Percentiles rank a stretch among this genome's conserved stretches.
Conservation (phyloP, 2,329 filamentous ascomycete species). For the Ramularia endophylla region DNA sequence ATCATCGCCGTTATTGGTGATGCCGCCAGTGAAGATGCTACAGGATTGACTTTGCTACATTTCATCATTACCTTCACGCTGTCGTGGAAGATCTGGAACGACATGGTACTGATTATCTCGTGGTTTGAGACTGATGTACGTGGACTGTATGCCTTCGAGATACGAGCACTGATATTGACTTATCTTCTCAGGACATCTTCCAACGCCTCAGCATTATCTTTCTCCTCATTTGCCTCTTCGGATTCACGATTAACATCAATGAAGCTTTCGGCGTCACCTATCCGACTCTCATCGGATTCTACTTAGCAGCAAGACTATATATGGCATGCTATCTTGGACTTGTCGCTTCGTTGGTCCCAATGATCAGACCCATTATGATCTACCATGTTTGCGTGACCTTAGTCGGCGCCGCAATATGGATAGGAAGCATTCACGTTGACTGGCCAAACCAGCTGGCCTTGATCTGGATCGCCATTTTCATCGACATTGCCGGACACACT, state of each 20-base stretch:
- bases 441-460: slow-evolving; percentile 47
- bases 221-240: slow-evolving; percentile 55
- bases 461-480: slow-evolving; percentile 50
- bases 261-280: slow-evolving; percentile 53
- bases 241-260: slow-evolving; percentile 58
- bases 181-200: slow-evolving; percentile 42
- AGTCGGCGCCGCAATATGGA: slow-evolving; percentile 52
- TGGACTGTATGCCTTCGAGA: slow-evolving; percentile 28
- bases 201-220: slow-evolving; percentile 56
- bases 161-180: too few relatives aligned
- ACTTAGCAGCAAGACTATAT: slow-evolving; percentile 52
- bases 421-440: slow-evolving; percentile 52
- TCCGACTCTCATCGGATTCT: slow-evolving; percentile 54
- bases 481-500: slow-evolving; percentile 49
- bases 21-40: slow-evolving; percentile 51
- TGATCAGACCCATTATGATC: slow-evolving; percentile 54
- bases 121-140: slow-evolving; percentile 52
- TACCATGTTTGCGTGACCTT: slow-evolving; percentile 40
- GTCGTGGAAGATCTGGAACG: slow-evolving; percentile 59
- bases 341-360: too few relatives aligned
- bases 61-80: slow-evolving; percentile 57
- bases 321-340: slow-evolving; percentile 44
- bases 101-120: slow-evolving; percentile 51
- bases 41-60: slow-evolving; percentile 50
- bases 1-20: slow-evolving; percentile 61